phyloP scores from a whole-genome alignment of 345 rosid genomes.

The Eucalyptus cloeziana region DNA sequence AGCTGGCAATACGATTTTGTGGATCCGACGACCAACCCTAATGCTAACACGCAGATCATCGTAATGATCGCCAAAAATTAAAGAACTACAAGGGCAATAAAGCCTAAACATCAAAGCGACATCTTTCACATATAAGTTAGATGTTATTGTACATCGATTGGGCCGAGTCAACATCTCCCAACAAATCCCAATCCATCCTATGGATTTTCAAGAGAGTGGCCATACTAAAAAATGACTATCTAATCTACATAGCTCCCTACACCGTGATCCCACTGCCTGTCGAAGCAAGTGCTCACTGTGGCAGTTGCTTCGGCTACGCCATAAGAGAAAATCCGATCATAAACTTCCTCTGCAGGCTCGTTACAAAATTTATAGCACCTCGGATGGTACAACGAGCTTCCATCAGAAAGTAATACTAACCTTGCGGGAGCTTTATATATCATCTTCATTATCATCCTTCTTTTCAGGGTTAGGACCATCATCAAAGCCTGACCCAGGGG shows the following conservation, averaged over 20 bases:
- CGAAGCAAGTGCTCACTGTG: slow-evolving; percentile 14
- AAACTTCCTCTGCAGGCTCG: slow-evolving; percentile 19
- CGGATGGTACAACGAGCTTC: slow-evolving; percentile 24
- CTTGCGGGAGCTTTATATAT: slow-evolving; percentile 33
- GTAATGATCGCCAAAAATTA: not conserved
- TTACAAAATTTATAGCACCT: slow-evolving; percentile 30
- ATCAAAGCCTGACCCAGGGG: slow-evolving; percentile 88
- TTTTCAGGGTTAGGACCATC: slow-evolving; percentile 64
- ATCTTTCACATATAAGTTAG: slow-evolving; percentile 4
- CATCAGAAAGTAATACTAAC: slow-evolving; percentile 11
- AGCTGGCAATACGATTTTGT: not conserved
- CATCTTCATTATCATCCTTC: slow-evolving; percentile 59
- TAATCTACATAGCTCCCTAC: slow-evolving; percentile 56
- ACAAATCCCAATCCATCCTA: slow-evolving; percentile 16
- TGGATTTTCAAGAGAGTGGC: slow-evolving; percentile 27
- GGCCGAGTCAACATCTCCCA: slow-evolving; percentile 24
- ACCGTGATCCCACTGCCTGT: slow-evolving; percentile 5
- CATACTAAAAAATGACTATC: slow-evolving; percentile 61
- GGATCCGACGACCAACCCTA: not conserved
- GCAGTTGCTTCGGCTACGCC: slow-evolving; percentile 20
- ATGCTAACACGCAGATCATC: not conserved
- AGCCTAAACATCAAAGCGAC: not conserved
- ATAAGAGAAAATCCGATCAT: slow-evolving; percentile 12
- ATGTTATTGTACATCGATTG: slow-evolving; percentile 49
- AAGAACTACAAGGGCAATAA: not conserved